Evolutionary conservation across 495 filamentous ascomycete species (phyloP), one percentile per base, ranked within the genome.

Genomic region (Baudoinia panamericana): DNA sequence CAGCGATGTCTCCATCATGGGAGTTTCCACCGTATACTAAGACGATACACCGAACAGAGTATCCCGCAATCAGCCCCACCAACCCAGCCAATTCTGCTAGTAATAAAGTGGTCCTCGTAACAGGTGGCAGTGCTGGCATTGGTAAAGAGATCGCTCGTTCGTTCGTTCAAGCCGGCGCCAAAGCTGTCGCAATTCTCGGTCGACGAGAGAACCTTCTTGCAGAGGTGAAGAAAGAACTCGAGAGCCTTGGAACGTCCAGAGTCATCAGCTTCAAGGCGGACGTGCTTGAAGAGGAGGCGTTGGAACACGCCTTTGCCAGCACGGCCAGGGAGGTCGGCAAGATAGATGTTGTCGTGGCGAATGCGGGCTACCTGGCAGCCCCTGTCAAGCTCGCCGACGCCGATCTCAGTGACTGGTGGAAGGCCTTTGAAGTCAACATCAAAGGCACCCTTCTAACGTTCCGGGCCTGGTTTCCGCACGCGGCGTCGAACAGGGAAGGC

Each of bases 21-120:
- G n/a, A n/a, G n/a, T n/a, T n/a, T n/a, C n/a, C n/a, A n/a, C n/a
- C 30, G 30, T 39, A 39, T 7, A 56, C 68, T 26, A 37, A 38
- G 11, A 38, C 42, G n/a, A 19, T 28, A 15, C 42, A 45, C 18
- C 32, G 36, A 25, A 16, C 21, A 10, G 30, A 24, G 13, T 47
- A 47, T 19, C 44, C 44, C 10, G 29, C 44, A 11, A 47, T 47
- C 37, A 17, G 30, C 4, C 44, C 44, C 10, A 41, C 15, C 11
- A 47, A 41, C 17, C 44, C 44, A 5, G 30, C 23, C 16, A 38
- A 40, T 18, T 35, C 29, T 15, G 36, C 25, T 16, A 19, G 7
- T 10, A 30, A 31, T 19, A 47, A 41, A 33, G 44, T 36, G 22
- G 23, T 47, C 21, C 13, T 47, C 21, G 19, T 47, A 10, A 47